Conservation (phyloP, 441 rosid genomes). For the Viola pubescens region DNA sequence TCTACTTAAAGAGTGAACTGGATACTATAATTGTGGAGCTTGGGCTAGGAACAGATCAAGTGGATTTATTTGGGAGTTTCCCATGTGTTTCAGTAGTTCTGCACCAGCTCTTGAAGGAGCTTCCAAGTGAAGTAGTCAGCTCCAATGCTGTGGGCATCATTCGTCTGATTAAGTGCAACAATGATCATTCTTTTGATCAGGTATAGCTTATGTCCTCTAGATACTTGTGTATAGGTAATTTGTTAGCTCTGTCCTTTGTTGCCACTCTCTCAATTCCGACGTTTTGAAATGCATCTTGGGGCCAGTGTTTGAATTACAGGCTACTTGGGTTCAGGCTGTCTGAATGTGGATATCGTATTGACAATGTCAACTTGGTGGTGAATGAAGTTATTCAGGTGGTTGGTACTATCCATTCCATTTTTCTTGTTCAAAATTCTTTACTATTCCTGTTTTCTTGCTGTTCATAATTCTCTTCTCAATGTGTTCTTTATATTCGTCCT, state of each 20-base stretch:
- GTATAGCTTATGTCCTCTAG: constrained; percentile 26
- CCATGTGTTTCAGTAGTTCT: constrained; percentile 65
- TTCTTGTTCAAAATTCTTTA: not conserved
- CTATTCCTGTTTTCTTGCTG: not conserved
- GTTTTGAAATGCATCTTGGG: not conserved
- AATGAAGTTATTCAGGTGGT: constrained; percentile 63
- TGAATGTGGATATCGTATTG: constrained; percentile 40
- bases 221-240: not conserved
- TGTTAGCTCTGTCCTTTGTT: not conserved
- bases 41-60: constrained; percentile 55
- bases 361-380: constrained; percentile 35
- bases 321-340: constrained; percentile 73
- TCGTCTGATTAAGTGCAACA: constrained; percentile 58
- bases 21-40: constrained; percentile 49
- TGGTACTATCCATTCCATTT: constrained; percentile 15
- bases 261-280: not conserved
- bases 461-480: too few relatives aligned
- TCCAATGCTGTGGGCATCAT: constrained; percentile 55
- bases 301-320: constrained; percentile 71
- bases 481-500: too few relatives aligned
- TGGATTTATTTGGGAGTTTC: constrained; percentile 30
- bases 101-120: constrained; percentile 72
- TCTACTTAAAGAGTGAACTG: constrained; percentile 40
- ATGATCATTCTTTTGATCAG: constrained; percentile 69
- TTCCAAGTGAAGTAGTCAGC: constrained; percentile 60